Percentiles rank a stretch among this genome's conserved stretches.
Evolutionary conservation across 441 rosid genomes (phyloP).

Genomic region (Bocquillonia castaneifolia): DNA sequence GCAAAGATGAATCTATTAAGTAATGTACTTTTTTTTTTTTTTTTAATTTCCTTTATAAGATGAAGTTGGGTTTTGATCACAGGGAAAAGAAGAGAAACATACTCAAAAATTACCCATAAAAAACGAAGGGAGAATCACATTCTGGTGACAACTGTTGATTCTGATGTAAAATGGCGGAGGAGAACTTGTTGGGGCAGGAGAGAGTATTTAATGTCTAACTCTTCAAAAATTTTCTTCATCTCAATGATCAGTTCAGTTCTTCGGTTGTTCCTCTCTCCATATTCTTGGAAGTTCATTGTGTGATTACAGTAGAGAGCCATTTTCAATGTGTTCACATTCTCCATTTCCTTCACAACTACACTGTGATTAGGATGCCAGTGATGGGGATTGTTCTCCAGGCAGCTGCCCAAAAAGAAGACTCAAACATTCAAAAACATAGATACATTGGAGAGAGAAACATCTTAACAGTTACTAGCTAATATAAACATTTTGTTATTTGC

Average conservation of each 20-base stretch:
- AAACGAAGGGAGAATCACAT: slow-evolving; percentile 9
- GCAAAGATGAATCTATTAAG: not conserved
- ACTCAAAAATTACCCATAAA: not conserved
- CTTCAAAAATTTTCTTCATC: slow-evolving; percentile 61
- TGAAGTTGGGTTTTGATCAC: no score
- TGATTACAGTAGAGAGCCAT: slow-evolving; percentile 45
- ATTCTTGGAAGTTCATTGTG: slow-evolving; percentile 68
- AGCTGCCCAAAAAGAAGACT: slow-evolving; percentile 35
- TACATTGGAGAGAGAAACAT: not conserved
- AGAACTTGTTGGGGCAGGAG: slow-evolving; percentile 65
- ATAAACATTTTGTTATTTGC: no score
- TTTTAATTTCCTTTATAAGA: no score
- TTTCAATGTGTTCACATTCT: slow-evolving; percentile 55
- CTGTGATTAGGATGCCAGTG: slow-evolving; percentile 52
- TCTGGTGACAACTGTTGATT: slow-evolving; percentile 19
- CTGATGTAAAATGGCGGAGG: slow-evolving; percentile 30
- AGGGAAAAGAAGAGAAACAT: not conserved
- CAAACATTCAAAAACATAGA: not conserved
- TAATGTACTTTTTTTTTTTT: no score
- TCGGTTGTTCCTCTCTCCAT: slow-evolving; percentile 50
- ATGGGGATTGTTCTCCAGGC: slow-evolving; percentile 42
- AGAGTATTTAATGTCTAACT: slow-evolving; percentile 49
- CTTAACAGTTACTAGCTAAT: no score
- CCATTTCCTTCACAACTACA: slow-evolving; percentile 58
- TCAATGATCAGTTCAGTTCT: slow-evolving; percentile 50